phyloP scores from a whole-genome alignment of 192 early-diverging fungal genomes.

The Entomortierella parvispora region DNA sequence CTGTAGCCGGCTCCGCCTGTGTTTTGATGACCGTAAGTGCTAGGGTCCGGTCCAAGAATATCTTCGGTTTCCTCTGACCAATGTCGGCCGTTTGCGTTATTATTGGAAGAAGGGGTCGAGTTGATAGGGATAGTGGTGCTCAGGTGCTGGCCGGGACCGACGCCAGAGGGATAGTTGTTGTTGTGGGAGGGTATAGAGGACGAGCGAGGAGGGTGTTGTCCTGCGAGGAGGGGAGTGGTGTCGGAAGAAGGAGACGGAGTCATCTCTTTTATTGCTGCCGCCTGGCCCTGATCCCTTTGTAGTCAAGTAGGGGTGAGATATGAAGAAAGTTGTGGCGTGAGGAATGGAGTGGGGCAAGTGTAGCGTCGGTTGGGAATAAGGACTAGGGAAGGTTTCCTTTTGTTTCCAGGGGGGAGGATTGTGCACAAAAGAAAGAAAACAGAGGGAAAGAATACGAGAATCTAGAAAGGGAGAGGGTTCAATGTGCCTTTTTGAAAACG shows the following conservation, averaged over 20 bases:
- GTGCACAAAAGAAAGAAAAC: background rate
- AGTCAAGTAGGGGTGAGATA: background rate
- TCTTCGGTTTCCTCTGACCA: slow-evolving; percentile 53
- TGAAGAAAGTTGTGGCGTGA: background rate
- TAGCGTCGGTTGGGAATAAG: no score
- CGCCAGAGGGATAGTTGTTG: background rate
- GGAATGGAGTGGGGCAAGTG: background rate
- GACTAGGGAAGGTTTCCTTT: background rate
- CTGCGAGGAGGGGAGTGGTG: slow-evolving; percentile 47
- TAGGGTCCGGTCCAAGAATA: slow-evolving; percentile 38
- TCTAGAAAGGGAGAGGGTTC: background rate
- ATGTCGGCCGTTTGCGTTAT: slow-evolving; percentile 10
- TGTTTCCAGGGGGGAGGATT: background rate
- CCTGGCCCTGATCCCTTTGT: background rate
- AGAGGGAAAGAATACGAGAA: no score
- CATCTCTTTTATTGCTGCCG: slow-evolving; percentile 3
- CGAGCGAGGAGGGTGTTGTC: slow-evolving; percentile 8
- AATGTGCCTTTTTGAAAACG: background rate
- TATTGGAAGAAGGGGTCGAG: background rate
- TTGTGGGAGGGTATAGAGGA: slow-evolving; percentile 22
- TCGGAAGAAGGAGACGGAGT: slow-evolving; percentile 13
- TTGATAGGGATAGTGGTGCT: background rate
- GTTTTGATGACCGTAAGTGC: slow-evolving; percentile 39
- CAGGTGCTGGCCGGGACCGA: background rate
- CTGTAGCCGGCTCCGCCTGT: slow-evolving; percentile 40